Base-by-base conservation (phyloP, 2,329 filamentous ascomycete species). In the Huntiella moniliformis region DNA sequence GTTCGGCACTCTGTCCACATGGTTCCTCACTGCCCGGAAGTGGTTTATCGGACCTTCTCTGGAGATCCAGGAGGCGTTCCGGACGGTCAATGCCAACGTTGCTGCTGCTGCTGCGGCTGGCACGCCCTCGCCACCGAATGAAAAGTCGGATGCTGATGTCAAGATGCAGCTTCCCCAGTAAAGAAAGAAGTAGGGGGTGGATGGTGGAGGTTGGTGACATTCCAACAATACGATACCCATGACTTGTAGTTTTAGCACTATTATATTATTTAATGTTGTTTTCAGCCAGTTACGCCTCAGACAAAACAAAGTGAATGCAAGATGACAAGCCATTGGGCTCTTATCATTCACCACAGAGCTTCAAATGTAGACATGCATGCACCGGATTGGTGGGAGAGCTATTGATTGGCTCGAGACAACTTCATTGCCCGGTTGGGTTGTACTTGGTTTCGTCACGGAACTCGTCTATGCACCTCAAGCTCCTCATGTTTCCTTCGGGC, bases 21-120 rank as follows among this genome's bases (percentile, higher is more conserved):
- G 72, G 72, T 38, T 71, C 2, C 2, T 72, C 2, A 71, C 65
- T 62, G 72, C 71, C 1, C 58, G 59, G 32, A 63, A 58, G 38
- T 75, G 70, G 71, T 75, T 74, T 50, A 67, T 64, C 0, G 72
- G 72, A 0, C 72, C 71, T 1, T 62, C 67, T n/a, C 59, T 62
- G 28, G 70, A 74, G 56, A 64, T 72, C 39, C 59, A 67, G 32
- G 63, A 64, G 52, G 67, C 69, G 1, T 62, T 71, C 57, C 55
- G 61, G 12, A 51, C 64, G 10, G 69, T 69, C 0, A 60, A 73
- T 12, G 34, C 12, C 34, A 42, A 42, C 39, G 17, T 11, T 17
- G 18, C 22, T n/a, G 10, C 18, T 13, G 11, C 38, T 39, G 38
- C 22, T 12, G 18, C 18, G 5, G 22, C 22, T 28, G 22, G 22